A percentile compares a stretch with the other conserved stretches of the same genome.
These are phyloP conservation scores for Durusdinium trenchii DNA, from an alignment of 73 alveolate genomes.

Conservation along the genomic window DNA sequence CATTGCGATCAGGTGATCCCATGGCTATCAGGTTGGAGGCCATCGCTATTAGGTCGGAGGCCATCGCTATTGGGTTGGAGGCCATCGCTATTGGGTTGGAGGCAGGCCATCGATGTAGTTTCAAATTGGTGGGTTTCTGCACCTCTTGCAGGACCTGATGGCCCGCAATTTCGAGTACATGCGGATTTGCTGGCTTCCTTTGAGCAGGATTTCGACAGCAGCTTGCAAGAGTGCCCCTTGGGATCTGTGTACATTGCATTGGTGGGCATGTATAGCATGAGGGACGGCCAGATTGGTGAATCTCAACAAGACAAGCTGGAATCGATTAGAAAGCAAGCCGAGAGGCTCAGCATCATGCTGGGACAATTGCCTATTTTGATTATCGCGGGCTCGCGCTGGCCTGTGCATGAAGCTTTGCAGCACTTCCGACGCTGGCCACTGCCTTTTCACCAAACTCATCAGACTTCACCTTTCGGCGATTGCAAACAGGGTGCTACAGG, in stretches of 20 bases:
- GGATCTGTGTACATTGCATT: background rate
- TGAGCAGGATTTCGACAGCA: background rate
- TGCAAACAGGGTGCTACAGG: background rate
- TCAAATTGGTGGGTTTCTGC: too few relatives aligned
- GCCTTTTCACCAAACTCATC: too few relatives aligned
- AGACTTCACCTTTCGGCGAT: background rate
- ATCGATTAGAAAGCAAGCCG: background rate
- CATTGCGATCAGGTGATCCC: too few relatives aligned
- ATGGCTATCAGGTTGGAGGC: too few relatives aligned
- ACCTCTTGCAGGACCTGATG: background rate
- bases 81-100: too few relatives aligned
- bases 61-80: too few relatives aligned
- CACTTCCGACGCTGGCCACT: conserved; percentile 2
- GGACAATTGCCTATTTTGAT: background rate
- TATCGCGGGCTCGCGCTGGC: conserved; percentile 17
- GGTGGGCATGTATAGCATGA: background rate
- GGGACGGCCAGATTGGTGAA: too few relatives aligned
- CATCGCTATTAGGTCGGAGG: too few relatives aligned
- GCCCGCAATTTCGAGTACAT: background rate
- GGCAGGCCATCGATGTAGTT: too few relatives aligned
- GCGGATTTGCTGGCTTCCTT: background rate
- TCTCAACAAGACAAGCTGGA: background rate
- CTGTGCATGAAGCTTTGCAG: conserved; percentile 5
- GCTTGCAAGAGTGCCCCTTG: conserved; percentile 3
- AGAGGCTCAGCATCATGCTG: background rate